Evolutionary conservation across 768 basidiomycete species (phyloP).

Genomic region (Leccinum incarnatum): DNA sequence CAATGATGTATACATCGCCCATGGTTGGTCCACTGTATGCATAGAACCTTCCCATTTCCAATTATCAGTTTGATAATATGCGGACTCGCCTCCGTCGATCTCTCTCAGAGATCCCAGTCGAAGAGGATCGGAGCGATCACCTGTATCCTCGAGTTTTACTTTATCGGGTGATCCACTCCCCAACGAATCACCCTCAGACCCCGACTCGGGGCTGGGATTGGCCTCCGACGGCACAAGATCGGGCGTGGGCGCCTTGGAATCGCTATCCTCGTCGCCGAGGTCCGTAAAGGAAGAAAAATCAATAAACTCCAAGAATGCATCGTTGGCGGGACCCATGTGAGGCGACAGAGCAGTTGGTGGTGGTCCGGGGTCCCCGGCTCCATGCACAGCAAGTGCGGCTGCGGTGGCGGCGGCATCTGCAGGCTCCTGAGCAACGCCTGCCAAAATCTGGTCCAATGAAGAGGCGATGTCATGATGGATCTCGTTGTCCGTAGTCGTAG

Average conservation of each 20-base stretch:
- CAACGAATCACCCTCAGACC: constrained; percentile 55
- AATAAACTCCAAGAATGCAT: constrained; percentile 50
- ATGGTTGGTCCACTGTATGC: constrained; percentile 62
- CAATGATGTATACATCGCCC: constrained; percentile 57
- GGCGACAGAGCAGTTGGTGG: constrained; percentile 34
- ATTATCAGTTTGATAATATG: constrained; percentile 52
- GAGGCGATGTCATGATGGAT: constrained; percentile 50
- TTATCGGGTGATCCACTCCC: constrained; percentile 48
- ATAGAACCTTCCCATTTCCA: constrained; percentile 79
- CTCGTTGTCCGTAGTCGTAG: constrained; percentile 39
- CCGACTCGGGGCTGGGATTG: constrained; percentile 75
- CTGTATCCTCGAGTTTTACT: constrained; percentile 51
- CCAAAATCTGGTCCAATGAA: constrained; percentile 61
- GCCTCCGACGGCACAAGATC: constrained; percentile 72
- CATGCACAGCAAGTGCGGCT: constrained; percentile 25
- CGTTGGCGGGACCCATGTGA: constrained; percentile 36
- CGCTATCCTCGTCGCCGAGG: constrained; percentile 54
- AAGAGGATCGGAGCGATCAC: constrained; percentile 46
- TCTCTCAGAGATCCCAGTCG: constrained; percentile 63
- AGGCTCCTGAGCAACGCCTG: constrained; percentile 48
- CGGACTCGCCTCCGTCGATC: constrained; percentile 72
- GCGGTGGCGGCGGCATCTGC: constrained; percentile 32
- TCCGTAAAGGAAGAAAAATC: constrained; percentile 64
- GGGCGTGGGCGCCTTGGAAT: constrained; percentile 70
- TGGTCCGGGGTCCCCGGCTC: constrained; percentile 29